phyloP scores from a whole-genome alignment of 2,329 filamentous ascomycete species.

The Botrytis medusae region DNA sequence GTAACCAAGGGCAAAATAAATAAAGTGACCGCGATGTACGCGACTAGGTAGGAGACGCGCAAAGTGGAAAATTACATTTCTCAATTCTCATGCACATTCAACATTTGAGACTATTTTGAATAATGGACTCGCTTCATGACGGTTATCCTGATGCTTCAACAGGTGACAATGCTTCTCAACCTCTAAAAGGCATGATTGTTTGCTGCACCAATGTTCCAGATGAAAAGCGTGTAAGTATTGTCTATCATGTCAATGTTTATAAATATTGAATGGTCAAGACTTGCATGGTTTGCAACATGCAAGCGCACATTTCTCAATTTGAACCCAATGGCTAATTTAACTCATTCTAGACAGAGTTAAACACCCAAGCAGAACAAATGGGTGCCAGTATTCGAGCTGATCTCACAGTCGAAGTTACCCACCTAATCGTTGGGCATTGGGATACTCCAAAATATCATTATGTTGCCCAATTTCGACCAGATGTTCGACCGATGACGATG shows the following conservation, averaged over 20 bases:
- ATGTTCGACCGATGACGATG: conserved; percentile 79
- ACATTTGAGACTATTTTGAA: background rate
- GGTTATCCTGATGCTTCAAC: background rate
- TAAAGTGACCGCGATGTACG: background rate
- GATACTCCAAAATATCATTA: conserved; percentile 94
- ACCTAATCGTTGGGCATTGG: conserved; percentile 86
- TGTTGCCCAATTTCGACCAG: conserved; percentile 83
- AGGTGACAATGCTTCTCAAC: conserved; percentile 29
- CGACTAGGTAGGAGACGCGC: conserved; percentile 7
- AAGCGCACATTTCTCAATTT: background rate
- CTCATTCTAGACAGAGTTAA: conserved; percentile 51
- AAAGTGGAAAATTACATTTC: conserved; percentile 17
- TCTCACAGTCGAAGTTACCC: conserved; percentile 92
- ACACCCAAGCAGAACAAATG: conserved; percentile 70
- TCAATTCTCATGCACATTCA: conserved; percentile 14
- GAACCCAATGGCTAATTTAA: conserved; percentile 11
- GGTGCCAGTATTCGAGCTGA: conserved; percentile 87
- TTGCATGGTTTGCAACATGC: background rate
- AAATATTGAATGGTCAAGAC: background rate
- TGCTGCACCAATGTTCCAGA: conserved; percentile 85
- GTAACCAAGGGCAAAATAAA: conserved; percentile 16
- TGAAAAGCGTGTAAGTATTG: conserved; percentile 67
- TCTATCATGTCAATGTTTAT: background rate
- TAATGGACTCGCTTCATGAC: conserved; percentile 10
- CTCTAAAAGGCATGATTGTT: conserved; percentile 71